Base-by-base conservation (phyloP, 2,329 filamentous ascomycete species). In the Verticillium zaregamsianum region DNA sequence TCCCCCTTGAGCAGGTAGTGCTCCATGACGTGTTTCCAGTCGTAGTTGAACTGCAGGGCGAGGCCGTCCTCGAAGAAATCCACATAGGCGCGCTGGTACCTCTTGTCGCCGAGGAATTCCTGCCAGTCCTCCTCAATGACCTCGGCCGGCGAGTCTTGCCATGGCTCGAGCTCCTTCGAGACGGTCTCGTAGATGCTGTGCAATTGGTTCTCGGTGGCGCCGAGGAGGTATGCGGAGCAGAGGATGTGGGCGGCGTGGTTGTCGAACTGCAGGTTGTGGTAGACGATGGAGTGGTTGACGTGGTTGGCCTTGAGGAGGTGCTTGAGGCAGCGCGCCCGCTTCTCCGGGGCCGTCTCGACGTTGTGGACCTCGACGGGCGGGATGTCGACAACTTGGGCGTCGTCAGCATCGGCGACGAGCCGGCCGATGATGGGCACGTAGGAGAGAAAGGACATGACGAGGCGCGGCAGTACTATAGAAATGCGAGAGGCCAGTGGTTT, bases 11-110 rank as follows among this genome's bases (percentile, higher is more conserved):
- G 91, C 55, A 99, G 76, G 71, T 90, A 98, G 64, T 93, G 85
- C 3, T 86, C 79, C 9, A 96, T 79, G 3, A 96, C 86, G 59
- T 82, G 80, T 71, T 90, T 91, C 92, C 95, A 97, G 71, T 97
- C 86, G 72, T 97, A 98, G 39, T 86, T 82, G 68, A 88, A 85
- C 32, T 80, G 78, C 74, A 85, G 78, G 3, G 91, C 93, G 33
- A 98, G 80, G 69, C 92, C 87, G 73, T 99, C 95, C 73, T 99
- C 95, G 71, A 96, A 98, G 73, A 95, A 98, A 73, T 99, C 93
- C 61, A 99, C 81, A 71, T 89, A 99, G 0, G 93, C 94, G 63
- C 94, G 86, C 75, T 99, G 92, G 71, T 96, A 97, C 65, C 80
- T 86, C 68, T 83, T 84, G 72, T 92, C 86, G 25, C 94, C 93